A percentile compares a stretch with the other conserved stretches of the same genome.
These are phyloP conservation scores for Solanum hybrid DNA, from an alignment of 305 asterid species.

Conservation along the genomic window DNA sequence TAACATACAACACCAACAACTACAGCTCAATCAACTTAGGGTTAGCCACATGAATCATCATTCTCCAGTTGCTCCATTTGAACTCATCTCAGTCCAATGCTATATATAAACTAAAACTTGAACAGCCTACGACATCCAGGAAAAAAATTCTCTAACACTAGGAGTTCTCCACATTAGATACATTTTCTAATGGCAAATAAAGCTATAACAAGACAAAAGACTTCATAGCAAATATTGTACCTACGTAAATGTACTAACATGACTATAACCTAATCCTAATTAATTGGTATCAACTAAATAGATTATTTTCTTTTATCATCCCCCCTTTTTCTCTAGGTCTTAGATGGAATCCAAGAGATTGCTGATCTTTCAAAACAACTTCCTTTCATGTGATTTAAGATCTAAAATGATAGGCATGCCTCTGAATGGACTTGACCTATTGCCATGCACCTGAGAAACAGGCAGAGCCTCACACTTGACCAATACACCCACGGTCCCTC, in stretches of 20 bases:
- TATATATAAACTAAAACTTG: neutral
- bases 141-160: neutral
- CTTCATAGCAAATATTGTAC: neutral
- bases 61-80: neutral
- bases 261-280: neutral
- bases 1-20: neutral
- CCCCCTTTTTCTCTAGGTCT: neutral
- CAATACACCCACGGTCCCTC: neutral
- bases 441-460: neutral
- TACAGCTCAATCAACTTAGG: neutral
- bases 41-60: neutral
- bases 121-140: neutral
- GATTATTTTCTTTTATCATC: neutral
- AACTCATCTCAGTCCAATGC: neutral
- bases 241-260: neutral
- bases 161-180: neutral
- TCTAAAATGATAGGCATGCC: neutral
- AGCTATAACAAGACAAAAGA: neutral
- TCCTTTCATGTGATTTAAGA: neutral
- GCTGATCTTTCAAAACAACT: neutral
- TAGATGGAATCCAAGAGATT: neutral
- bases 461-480: neutral
- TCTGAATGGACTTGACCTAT: neutral
- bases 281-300: neutral
- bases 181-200: neutral